Evolutionary conservation across 108 stramenopile species (phyloP), one percentile per base, ranked within the genome.

Genomic region (Epipyxis sp.): DNA sequence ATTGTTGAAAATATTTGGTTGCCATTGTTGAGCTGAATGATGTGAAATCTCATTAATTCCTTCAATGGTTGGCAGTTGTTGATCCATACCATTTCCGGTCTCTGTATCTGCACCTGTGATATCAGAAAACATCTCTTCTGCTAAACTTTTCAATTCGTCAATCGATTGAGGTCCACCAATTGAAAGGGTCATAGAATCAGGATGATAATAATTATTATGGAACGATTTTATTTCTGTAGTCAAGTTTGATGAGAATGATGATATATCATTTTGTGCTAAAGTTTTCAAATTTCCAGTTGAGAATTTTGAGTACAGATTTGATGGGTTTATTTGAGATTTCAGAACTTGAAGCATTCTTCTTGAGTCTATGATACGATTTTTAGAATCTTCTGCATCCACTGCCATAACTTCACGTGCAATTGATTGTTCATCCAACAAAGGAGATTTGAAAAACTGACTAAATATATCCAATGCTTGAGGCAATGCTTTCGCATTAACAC

Each of bases 361-460:
- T 30, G 10, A 6, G 6, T 74, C 71, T 29, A 54, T 10, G 29
- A 27, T 74, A 42, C 71, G 71, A 37, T 74, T 74, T 25, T 74
- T 74, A 25, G 13, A 35, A 42, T 74, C 71, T 57, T 74, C 71
- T 10, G 71, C n/a, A 37, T 74, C 71, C 44, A 74, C 71, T 3
- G 71, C 71, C 27, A 29, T 10, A 37, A 74, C 71, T 32, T 74
- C 71, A 6, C 71, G 71, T 6, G 25, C 29, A 29, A 57, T 57
- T 3, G 71, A 6, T 6, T 74, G n/a, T 37, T 10, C 34, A 37
- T 16, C 44, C 71, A 74, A 39, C 10, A 39, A 6, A 20, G 71
- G 71, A 39, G 10, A 54, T 6, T 3, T 74, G 50, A 74, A 74
- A 57, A 74, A 74, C 71, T 39, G 13, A 6, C 32, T 37, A 25